phyloP scores from a whole-genome alignment of 768 basidiomycete genomes.

The Psilocybe azurescens region DNA sequence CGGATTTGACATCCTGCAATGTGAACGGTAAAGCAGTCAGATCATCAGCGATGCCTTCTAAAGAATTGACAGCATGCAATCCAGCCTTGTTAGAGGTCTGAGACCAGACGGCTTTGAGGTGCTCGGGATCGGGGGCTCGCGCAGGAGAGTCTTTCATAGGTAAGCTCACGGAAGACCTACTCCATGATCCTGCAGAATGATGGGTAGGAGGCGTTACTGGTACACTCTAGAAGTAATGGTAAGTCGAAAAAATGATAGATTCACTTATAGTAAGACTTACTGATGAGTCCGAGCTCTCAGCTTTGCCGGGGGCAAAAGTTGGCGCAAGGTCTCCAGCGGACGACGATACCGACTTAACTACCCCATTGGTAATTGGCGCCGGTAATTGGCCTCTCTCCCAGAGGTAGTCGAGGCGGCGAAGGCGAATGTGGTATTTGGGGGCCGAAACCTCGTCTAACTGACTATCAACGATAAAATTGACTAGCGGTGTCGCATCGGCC shows the following conservation, averaged over 20 bases:
- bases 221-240: conserved; percentile 33
- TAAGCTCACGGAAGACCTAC: conserved; percentile 58
- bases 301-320: conserved; percentile 34
- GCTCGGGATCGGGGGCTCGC: conserved; percentile 80
- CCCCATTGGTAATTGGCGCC: conserved; percentile 2
- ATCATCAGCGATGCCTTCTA: conserved; percentile 86
- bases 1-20: conserved; percentile 85
- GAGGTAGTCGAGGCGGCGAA: neutral
- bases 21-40: conserved; percentile 80
- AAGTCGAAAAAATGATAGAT: conserved; percentile 16
- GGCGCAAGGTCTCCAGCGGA: conserved; percentile 9
- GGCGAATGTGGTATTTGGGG: neutral
- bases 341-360: conserved; percentile 2
- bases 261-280: conserved; percentile 40
- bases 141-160: conserved; percentile 71
- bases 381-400: conserved; percentile 1
- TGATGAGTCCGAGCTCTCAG: conserved; percentile 59
- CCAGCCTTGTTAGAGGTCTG: conserved; percentile 76
- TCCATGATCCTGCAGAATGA: conserved; percentile 52
- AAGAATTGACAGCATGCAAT: conserved; percentile 72
- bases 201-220: conserved; percentile 52
- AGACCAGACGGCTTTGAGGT: conserved; percentile 85
- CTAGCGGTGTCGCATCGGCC: conserved; percentile 51
- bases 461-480: conserved; percentile 81
- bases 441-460: conserved; percentile 60